Evolutionary conservation across 306 rosid genomes (phyloP), one percentile per base, ranked within the genome.

Genomic region (Cajanus cajan): DNA sequence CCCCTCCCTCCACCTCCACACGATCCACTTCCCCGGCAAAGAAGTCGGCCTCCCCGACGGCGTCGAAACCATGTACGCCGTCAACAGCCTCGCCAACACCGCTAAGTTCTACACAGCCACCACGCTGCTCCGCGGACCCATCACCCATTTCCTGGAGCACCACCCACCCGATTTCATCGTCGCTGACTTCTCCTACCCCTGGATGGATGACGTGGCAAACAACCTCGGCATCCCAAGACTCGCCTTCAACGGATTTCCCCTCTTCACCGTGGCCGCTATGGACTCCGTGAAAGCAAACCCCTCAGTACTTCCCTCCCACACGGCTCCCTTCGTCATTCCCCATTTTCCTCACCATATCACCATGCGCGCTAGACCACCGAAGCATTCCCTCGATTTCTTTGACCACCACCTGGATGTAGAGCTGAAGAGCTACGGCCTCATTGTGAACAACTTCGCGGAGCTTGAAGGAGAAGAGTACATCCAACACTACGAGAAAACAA

Each of bases 11-110:
- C 22, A 0, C 15, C 10, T 82, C 2, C 83, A 76, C 7, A 28
- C 39, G 0, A 2, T 82, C 4, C 31, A 22, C 0, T 84, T 84
- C 68, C 85, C 86, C 5, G 58, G 81, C 13, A 9, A 9, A 1
- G 51, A 84, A 39, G 71, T 75, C 31, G 90, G 82, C 18, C 84
- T 87, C n/a, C 86, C 86, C 0, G 63, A 58, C 1, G 78, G 78
- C 41, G 31, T 72, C 7, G 78, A 85, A 13, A 67, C 16, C 21
- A 2, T 81, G 8, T 2, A 74, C 43, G 0, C 50, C 1, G 50
- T 50, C 40, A 5, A 37, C 4, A 16, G 57, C 22, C 8, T 72
- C 0, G 62, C 21, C 12, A n/a, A 19, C 7, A 7, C 66, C 31
- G 0, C 0, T 5, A 83, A 18, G 31, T 0, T 78, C 16, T 6